phyloP scores from a whole-genome alignment of 2,329 filamentous ascomycete genomes.

The Colletotrichum sp. region DNA sequence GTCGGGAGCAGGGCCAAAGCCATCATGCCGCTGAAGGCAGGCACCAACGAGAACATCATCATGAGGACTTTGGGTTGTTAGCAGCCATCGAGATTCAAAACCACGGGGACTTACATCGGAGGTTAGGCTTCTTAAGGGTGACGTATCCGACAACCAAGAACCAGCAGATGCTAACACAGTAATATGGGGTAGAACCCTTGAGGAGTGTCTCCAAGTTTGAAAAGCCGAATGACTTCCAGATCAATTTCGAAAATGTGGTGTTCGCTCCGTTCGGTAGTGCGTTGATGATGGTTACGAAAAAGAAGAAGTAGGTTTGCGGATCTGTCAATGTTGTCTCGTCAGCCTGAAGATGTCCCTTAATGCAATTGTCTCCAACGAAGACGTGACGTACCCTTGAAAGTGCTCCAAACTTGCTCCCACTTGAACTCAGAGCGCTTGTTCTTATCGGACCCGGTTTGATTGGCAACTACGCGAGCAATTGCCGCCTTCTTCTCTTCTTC shows the following conservation, averaged over 20 bases:
- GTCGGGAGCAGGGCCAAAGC: constrained; percentile 32
- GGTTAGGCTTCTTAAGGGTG: constrained; percentile 30
- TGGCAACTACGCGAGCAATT: not conserved
- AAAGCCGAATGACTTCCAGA: constrained; percentile 37
- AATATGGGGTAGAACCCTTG: constrained; percentile 34
- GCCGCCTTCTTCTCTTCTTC: constrained; percentile 30
- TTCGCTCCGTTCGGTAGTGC: constrained; percentile 36
- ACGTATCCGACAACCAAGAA: constrained; percentile 29
- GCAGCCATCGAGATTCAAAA: rapidly evolving
- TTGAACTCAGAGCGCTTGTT: not conserved
- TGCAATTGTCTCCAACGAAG: not conserved
- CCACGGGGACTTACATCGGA: constrained; percentile 26
- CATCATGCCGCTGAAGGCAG: constrained; percentile 34
- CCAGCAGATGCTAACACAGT: constrained; percentile 30
- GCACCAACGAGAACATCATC: constrained; percentile 33
- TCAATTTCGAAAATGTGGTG: constrained; percentile 34
- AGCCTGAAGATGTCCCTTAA: not conserved
- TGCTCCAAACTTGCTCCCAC: constrained; percentile 29
- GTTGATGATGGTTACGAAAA: constrained; percentile 37
- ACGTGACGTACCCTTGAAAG: constrained; percentile 25
- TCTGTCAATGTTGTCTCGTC: constrained; percentile 13
- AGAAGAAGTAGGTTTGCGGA: constrained; percentile 38
- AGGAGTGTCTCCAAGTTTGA: constrained; percentile 33
- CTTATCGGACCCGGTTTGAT: not conserved
- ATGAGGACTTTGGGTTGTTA: constrained; percentile 22